Base-by-base conservation (phyloP, 164 flowering plant species). In the Macadamia tetraphylla region DNA sequence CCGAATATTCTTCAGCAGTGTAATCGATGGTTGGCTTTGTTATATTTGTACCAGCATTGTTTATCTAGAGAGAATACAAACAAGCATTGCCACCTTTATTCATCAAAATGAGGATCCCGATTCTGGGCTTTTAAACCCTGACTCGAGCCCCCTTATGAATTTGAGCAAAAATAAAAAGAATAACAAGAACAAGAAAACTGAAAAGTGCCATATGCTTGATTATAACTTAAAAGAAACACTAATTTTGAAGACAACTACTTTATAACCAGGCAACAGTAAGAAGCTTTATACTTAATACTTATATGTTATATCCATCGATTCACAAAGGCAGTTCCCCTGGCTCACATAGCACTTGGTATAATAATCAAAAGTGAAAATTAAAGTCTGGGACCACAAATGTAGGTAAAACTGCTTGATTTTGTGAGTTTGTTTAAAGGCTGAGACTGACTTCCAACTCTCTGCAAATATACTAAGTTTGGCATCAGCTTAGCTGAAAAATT, bases 41-140 rank as follows among this genome's bases (percentile, higher is more conserved):
- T 13, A 76, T 67, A 63, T 67, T 73, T 14, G 79, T 79, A 7
- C 83, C 88, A 32, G 57, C 91, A 73, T 85, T 86, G 71, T 84
- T 86, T 60, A 84, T 51, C 88, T 84, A 57, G 42, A 35, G 40
- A 29, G 42, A 32, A 62, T 30, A 23, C 42, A 53, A 67, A 6
- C 29, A 70, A 0, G 53, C 32, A 69, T 14, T 17, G 18, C 15
- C 13, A 53, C 13, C 1, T 53, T 17, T 17, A 35, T 35, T 49
- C 15, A 49, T 49, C 14, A 14, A 23, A 23, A 23, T 23, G 23
- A 23, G 23, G 23, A 23, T 23, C 23, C 23, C 23, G 23, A 23
- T 23, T 23, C 23, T 23, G 23, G 53, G 11, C 53, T 23, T 23
- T 23, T 23, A 23, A 23, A 23, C 23, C 23, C 23, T 23, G 23